These are phyloP conservation scores for Debaryomyces coudertii DNA, from an alignment of 1,139 yeast genomes.

Conservation along the genomic window DNA sequence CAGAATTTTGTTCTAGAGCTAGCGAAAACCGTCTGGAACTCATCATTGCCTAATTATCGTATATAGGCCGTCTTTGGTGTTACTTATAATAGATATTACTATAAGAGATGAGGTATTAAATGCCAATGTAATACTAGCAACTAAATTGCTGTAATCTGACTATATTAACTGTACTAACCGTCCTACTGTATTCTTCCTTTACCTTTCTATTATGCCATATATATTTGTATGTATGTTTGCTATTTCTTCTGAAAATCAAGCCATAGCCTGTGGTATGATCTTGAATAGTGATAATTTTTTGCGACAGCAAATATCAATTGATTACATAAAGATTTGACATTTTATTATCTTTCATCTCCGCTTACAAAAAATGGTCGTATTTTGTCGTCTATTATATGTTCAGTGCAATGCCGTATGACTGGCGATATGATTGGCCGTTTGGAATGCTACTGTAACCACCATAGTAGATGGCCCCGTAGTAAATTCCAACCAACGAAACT, in stretches of 20 bases:
- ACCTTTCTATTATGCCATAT: not conserved
- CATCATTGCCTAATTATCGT: constrained; percentile 1
- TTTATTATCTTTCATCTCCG: not conserved
- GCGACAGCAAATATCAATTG: constrained; percentile 1
- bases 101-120: not conserved
- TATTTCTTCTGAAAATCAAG: no score
- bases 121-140: not conserved
- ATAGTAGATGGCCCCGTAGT: no score
- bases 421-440: not conserved
- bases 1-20: constrained; percentile 21
- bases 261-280: no score
- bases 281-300: not conserved
- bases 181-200: not conserved
- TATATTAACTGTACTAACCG: not conserved
- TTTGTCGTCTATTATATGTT: not conserved
- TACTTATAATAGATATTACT: not conserved
- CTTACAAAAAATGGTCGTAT: not conserved
- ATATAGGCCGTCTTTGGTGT: not conserved
- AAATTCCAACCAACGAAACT: not conserved
- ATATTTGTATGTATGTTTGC: not conserved
- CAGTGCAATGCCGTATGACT: not conserved
- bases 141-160: not conserved
- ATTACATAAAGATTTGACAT: not conserved
- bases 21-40: constrained; percentile 21
- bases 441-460: no score